Percentiles rank a stretch among this genome's conserved stretches.
These are phyloP conservation scores for Linnemannia elongata DNA, from an alignment of 192 early-diverging fungal genomes.

Conservation along the genomic window DNA sequence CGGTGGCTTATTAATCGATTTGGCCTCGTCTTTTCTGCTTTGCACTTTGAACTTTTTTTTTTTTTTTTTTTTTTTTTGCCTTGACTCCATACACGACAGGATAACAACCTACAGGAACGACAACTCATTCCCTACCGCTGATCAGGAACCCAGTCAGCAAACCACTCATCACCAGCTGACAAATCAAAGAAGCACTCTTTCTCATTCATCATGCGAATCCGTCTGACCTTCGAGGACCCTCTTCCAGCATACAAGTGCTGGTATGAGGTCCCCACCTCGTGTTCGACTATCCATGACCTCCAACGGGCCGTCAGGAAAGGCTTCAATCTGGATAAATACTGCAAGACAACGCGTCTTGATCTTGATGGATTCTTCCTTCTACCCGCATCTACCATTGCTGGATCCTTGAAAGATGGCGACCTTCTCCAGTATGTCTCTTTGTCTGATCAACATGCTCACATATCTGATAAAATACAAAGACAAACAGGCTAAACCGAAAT, in stretches of 20 bases:
- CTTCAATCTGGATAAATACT: slow-evolving; percentile 26
- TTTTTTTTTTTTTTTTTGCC: background rate
- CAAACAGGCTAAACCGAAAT: background rate
- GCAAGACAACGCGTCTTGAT: slow-evolving; percentile 52
- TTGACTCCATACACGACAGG: background rate
- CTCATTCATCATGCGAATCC: slow-evolving; percentile 31
- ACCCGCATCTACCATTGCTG: slow-evolving; percentile 28
- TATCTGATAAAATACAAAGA: background rate
- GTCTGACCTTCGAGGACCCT: slow-evolving; percentile 43
- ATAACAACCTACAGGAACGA: background rate
- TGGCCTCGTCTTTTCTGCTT: background rate
- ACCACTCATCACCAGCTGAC: background rate
- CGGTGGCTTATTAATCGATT: slow-evolving; percentile 1
- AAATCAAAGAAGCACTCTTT: background rate
- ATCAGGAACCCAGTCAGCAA: background rate
- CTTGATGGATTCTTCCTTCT: slow-evolving; percentile 51
- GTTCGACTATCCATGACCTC: slow-evolving; percentile 38
- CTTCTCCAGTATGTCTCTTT: slow-evolving; percentile 32
- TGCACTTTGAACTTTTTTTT: background rate
- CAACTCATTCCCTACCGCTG: background rate
- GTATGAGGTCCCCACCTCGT: slow-evolving; percentile 48
- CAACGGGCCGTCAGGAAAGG: slow-evolving; percentile 46
- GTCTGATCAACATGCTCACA: background rate
- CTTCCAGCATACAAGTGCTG: slow-evolving; percentile 53
- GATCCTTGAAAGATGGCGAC: slow-evolving; percentile 43